These are phyloP conservation scores for Hyaloscypha hepaticicola DNA, from an alignment of 495 filamentous ascomycete species.

Conservation along the genomic window DNA sequence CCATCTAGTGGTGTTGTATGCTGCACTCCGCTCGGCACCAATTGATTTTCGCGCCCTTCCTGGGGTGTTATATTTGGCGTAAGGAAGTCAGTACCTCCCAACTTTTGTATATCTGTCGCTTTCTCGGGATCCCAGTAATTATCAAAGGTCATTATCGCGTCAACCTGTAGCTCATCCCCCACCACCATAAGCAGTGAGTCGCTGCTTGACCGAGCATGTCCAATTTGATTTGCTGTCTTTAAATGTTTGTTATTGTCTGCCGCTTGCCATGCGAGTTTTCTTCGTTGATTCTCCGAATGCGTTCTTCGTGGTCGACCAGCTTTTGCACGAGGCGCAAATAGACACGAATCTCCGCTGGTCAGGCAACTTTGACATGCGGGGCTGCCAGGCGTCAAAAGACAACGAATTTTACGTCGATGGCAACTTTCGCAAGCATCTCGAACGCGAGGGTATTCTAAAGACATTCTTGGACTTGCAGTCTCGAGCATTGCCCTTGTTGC, in stretches of 20 bases:
- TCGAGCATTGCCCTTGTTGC: too few species aligned
- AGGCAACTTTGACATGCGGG: slow-evolving; percentile 11
- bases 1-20: too few species aligned
- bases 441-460: slow-evolving; percentile 5
- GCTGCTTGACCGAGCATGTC: too few species aligned
- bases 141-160: slow-evolving; percentile 1
- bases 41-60: too few species aligned
- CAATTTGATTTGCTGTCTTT: too few species aligned
- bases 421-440: slow-evolving; percentile 17
- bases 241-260: too few species aligned
- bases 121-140: slow-evolving; percentile 12
- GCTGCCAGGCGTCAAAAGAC: slow-evolving; percentile 5
- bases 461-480: too few species aligned
- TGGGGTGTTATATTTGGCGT: too few species aligned
- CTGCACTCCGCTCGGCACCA: too few species aligned
- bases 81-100: too few species aligned
- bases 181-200: not conserved
- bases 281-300: slow-evolving; percentile 5
- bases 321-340: slow-evolving; percentile 15
- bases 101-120: not conserved
- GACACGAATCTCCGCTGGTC: slow-evolving; percentile 10
- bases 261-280: not conserved
- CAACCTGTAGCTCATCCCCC: slow-evolving; percentile 3
- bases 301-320: slow-evolving; percentile 14
- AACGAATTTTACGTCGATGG: slow-evolving; percentile 15